A percentile compares a stretch with the other conserved stretches of the same genome.
These are phyloP conservation scores for Teratosphaeria epicoccoides DNA, from an alignment of 2,329 filamentous ascomycete species.

Conservation along the genomic window DNA sequence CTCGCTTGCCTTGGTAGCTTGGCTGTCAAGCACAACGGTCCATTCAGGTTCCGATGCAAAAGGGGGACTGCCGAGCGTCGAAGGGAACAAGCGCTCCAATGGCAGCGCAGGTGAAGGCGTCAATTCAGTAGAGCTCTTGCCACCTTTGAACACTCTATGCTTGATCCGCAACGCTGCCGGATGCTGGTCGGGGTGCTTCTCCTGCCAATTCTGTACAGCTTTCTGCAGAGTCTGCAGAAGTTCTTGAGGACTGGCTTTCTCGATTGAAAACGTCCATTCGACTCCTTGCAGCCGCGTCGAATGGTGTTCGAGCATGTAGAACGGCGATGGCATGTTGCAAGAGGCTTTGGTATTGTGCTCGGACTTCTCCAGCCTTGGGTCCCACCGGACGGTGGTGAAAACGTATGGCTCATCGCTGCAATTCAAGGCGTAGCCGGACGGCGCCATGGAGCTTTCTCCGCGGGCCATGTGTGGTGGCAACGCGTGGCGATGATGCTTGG, in stretches of 20 bases:
- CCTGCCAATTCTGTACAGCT: slow-evolving; percentile 26
- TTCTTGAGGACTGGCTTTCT: slow-evolving; percentile 49
- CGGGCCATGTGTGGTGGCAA: not conserved
- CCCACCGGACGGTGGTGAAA: slow-evolving; percentile 64
- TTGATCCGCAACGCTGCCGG: slow-evolving; percentile 31
- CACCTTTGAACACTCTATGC: slow-evolving; percentile 46
- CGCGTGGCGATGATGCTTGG: not conserved
- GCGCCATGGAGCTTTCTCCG: not conserved
- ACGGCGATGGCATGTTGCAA: slow-evolving; percentile 26
- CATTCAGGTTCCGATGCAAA: slow-evolving; percentile 16
- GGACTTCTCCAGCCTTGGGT: slow-evolving; percentile 43
- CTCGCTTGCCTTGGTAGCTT: slow-evolving; percentile 42
- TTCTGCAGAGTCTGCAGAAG: slow-evolving; percentile 35
- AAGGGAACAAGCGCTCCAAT: slow-evolving; percentile 48
- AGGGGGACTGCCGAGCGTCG: slow-evolving; percentile 36
- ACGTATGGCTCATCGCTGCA: slow-evolving; percentile 29
- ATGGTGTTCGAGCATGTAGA: slow-evolving; percentile 30
- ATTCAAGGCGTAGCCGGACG: not conserved
- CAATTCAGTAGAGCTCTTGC: slow-evolving; percentile 30
- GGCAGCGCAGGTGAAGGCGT: slow-evolving; percentile 31
- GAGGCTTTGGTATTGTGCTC: slow-evolving; percentile 20
- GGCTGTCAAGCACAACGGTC: slow-evolving; percentile 42
- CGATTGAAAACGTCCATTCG: slow-evolving; percentile 35
- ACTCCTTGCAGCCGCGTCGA: slow-evolving; percentile 33
- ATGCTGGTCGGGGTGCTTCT: slow-evolving; percentile 18